Evolutionary conservation across 1,284 basidiomycete species (phyloP), one percentile per base, ranked within the genome.

Genomic region (Taiwanofungus camphoratus): DNA sequence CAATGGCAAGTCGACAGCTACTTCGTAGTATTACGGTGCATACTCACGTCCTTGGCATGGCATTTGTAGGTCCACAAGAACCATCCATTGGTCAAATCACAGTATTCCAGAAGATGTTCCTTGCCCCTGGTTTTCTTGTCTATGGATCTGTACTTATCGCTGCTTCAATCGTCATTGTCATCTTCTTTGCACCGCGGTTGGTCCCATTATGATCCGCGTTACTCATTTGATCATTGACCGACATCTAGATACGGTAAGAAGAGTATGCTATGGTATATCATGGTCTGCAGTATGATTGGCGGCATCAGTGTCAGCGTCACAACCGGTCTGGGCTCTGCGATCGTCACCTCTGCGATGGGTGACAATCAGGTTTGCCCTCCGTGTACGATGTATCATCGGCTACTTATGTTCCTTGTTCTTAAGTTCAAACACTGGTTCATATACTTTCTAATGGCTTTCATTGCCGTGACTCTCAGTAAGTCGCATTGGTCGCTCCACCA

Each of bases 291-390:
- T 51, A 82, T 98, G 73, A 97, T 98, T 57, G 95, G 95, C 21
- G 95, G 96, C 1, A 86, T 99, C 48, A 92, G 87, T 50, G 95
- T 99, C 54, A 93, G 89, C 54, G 94, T 95, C 46, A 97, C 93
- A 3, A 93, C 92, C 33, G 95, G 95, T 26, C 76, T 99, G 16
- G 95, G 95, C 27, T 71, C 90, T 18, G 87, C 92, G 31, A 96
- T 99, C 57, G 79, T 99, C 24, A 84, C 89, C 26, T 85, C 82
- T 31, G 89, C 85, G 15, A 73, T 81, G 66, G 93, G 93, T 36
- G 76, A 88, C 57, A 95, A 89, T 60, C 92, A 93, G 76, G 85
- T 79, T 36, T 5, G 69, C 15, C 13, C 11, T 16, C 19, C 9
- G 29, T n/a, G 9, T 3, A 18, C 16, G 6, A 19, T 15, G 11